Conservation (phyloP, 805 yeast species). For the Candida succiphila region DNA sequence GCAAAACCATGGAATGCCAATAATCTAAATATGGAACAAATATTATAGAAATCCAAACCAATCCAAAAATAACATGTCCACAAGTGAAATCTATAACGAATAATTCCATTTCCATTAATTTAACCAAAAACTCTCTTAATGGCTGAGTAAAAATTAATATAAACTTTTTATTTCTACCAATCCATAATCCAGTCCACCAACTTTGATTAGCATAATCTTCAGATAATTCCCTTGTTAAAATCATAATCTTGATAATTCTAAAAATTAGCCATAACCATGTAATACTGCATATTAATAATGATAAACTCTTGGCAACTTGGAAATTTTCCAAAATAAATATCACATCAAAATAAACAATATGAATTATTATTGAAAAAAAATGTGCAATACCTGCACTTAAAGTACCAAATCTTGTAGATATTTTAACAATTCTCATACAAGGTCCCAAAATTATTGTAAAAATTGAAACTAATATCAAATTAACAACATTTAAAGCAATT, state of each 20-base stretch:
- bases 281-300: conserved; percentile 28
- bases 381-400: conserved; percentile 32
- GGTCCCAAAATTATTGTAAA: conserved; percentile 30
- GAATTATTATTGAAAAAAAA: conserved; percentile 22
- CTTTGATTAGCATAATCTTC: conserved; percentile 31
- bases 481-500: conserved; percentile 26
- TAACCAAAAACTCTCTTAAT: conserved; percentile 34
- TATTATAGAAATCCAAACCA: conserved; percentile 25
- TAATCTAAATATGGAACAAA: conserved; percentile 37
- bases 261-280: conserved; percentile 27
- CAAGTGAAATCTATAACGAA: conserved; percentile 39
- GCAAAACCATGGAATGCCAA: conserved; percentile 37
- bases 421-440: conserved; percentile 16
- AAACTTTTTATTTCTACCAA: conserved; percentile 17
- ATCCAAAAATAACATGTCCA: conserved; percentile 29
- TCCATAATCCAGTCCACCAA: conserved; percentile 50
- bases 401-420: conserved; percentile 18
- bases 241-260: conserved; percentile 20
- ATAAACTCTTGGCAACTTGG: conserved; percentile 27
- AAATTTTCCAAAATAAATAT: conserved; percentile 32
- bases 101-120: conserved; percentile 31
- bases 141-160: conserved; percentile 28
- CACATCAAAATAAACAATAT: conserved; percentile 25
- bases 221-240: conserved; percentile 31
- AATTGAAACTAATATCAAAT: conserved; percentile 23